Conservation (phyloP, 768 basidiomycete species). For the Goffeauzyma gilvescens region DNA sequence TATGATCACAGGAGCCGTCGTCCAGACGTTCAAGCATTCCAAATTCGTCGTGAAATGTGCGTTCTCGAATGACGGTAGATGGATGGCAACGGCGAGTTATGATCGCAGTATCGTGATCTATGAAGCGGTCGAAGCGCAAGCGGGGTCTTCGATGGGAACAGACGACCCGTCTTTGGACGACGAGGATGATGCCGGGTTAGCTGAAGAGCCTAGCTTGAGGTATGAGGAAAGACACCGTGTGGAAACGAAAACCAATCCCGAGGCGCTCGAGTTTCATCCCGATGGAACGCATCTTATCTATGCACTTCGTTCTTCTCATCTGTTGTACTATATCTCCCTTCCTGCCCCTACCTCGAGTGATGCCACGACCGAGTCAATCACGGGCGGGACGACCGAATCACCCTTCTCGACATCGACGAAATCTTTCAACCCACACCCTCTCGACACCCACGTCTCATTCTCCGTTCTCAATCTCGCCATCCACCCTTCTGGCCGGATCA, state of each 20-base stretch:
- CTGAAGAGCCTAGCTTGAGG: constrained; percentile 19
- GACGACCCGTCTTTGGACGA: constrained; percentile 20
- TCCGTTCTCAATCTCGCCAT: constrained; percentile 25
- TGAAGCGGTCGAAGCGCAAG: constrained; percentile 1
- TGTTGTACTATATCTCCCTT: constrained; percentile 16
- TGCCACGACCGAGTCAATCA: neutral
- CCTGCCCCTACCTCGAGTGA: no score
- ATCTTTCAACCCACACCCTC: constrained; percentile 28
- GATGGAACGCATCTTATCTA: constrained; percentile 20
- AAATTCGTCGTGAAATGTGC: constrained; percentile 25
- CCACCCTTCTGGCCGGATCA: constrained; percentile 22
- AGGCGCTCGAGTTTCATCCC: constrained; percentile 24
- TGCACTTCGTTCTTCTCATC: constrained; percentile 17
- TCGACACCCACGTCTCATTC: constrained; percentile 29
- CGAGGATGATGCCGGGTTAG: constrained; percentile 18
- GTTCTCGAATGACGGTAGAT: constrained; percentile 22
- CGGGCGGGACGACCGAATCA: neutral
- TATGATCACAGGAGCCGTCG: constrained; percentile 18
- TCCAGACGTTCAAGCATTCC: constrained; percentile 23
- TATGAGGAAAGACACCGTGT: constrained; percentile 16
- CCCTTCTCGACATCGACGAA: constrained; percentile 14
- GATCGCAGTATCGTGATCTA: constrained; percentile 25
- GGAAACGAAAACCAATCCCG: constrained; percentile 19
- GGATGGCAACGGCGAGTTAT: constrained; percentile 25
- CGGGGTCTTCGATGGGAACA: neutral